Evolutionary conservation across 2,329 filamentous ascomycete species (phyloP).

Genomic region (Neofusicoccum umdonicola): DNA sequence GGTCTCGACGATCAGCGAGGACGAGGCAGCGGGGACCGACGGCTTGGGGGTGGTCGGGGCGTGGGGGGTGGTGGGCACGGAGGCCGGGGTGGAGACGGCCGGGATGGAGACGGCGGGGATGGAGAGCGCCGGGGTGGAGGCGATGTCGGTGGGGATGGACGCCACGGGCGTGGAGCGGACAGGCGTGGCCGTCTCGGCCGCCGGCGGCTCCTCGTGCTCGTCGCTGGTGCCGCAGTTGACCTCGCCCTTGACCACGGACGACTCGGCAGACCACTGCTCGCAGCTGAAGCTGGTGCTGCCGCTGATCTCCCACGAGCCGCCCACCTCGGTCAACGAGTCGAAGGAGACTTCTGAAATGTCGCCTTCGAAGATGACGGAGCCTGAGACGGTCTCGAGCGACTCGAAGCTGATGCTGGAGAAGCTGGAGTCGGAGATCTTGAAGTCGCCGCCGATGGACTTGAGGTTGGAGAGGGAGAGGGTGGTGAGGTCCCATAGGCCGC

Average conservation of each 20-base stretch:
- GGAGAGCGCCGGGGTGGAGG: slow-evolving; percentile 3
- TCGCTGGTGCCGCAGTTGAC: neutral
- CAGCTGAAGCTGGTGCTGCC: neutral
- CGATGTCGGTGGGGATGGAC: neutral
- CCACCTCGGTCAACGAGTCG: neutral
- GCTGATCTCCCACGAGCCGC: neutral
- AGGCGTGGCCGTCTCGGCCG: neutral
- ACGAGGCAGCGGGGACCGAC: neutral
- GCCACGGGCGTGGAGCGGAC: slow-evolving; percentile 6
- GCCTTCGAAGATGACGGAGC: neutral
- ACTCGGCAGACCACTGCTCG: neutral
- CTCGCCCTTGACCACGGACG: slow-evolving; percentile 1
- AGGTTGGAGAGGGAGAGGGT: slow-evolving; percentile 7
- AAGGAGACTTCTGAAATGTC: neutral
- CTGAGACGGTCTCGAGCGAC: slow-evolving; percentile 22
- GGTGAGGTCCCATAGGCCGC: neutral
- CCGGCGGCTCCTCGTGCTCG: neutral
- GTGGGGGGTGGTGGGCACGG: neutral
- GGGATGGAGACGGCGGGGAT: neutral
- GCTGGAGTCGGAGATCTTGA: slow-evolving; percentile 4
- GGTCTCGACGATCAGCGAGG: neutral
- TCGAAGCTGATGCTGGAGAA: slow-evolving; percentile 12
- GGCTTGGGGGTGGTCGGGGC: neutral
- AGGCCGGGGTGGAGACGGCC: neutral
- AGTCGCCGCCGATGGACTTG: slow-evolving; percentile 8